Percentiles rank a stretch among this genome's conserved stretches.
Evolutionary conservation across 2,329 filamentous ascomycete genomes (phyloP).

Genomic region (Cytospora leucostoma): DNA sequence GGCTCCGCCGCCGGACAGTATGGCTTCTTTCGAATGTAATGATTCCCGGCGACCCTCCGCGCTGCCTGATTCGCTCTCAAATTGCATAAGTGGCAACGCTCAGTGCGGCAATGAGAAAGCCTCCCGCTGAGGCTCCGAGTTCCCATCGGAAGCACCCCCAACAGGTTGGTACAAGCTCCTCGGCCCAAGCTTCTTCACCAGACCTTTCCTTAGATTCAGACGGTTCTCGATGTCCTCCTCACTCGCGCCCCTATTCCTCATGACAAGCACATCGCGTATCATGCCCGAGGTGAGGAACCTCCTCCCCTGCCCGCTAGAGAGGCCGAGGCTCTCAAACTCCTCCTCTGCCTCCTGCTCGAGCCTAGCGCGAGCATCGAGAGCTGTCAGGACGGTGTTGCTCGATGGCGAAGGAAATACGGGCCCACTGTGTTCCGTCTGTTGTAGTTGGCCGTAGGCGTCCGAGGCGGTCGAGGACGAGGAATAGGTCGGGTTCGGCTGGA

Average conservation of each 20-base stretch:
- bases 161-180: slow-evolving; percentile 44
- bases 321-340: slow-evolving; percentile 47
- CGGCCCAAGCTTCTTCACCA: slow-evolving; percentile 48
- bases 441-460: slow-evolving; percentile 18
- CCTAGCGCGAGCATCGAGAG: slow-evolving; percentile 49
- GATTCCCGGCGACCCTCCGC: too few species aligned
- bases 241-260: slow-evolving; percentile 45
- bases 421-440: slow-evolving; percentile 22
- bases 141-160: slow-evolving; percentile 25
- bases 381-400: slow-evolving; percentile 50
- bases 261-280: slow-evolving; percentile 47
- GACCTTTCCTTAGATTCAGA: slow-evolving; percentile 47
- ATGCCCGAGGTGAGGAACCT: slow-evolving; percentile 52
- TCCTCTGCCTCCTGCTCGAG: slow-evolving; percentile 47
- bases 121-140: background rate
- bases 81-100: too few species aligned
- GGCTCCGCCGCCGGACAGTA: too few species aligned
- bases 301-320: slow-evolving; percentile 38
- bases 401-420: slow-evolving; percentile 36
- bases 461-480: slow-evolving; percentile 53
- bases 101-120: background rate
- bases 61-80: too few species aligned
- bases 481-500: slow-evolving; percentile 54
- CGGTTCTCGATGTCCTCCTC: slow-evolving; percentile 48
- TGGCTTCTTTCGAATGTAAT: too few species aligned